Conservation (phyloP, 2,329 filamentous ascomycete species). For the Fusarium redolens region DNA sequence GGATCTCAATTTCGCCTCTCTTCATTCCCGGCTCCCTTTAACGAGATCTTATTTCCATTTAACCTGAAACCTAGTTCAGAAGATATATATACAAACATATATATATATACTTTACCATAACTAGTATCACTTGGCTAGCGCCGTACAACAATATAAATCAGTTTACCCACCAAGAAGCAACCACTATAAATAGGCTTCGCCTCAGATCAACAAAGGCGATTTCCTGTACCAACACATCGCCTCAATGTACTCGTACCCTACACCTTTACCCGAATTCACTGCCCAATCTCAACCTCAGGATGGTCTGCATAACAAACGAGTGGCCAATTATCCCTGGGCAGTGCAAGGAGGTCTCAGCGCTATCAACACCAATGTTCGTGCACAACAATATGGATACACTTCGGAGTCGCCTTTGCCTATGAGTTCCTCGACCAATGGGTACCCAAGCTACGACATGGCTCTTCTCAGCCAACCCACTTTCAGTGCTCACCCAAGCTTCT, state of each 20-base stretch:
- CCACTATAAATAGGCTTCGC: constrained; percentile 8
- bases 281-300: constrained; percentile 9
- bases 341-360: constrained; percentile 5
- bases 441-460: not conserved
- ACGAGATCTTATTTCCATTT: constrained; percentile 3
- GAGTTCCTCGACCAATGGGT: constrained; percentile 7
- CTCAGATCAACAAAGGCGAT: constrained; percentile 8
- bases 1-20: constrained; percentile 2
- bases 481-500: not conserved
- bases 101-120: not conserved
- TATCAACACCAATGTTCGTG: constrained; percentile 10
- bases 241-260: constrained; percentile 19
- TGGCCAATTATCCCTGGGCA: constrained; percentile 15
- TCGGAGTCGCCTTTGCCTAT: constrained; percentile 8
- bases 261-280: constrained; percentile 4
- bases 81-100: not conserved
- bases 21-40: constrained; percentile 4
- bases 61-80: not conserved
- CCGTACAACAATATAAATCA: constrained; percentile 1
- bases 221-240: constrained; percentile 8
- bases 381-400: constrained; percentile 6
- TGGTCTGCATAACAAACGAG: not conserved
- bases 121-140: not conserved
- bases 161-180: not conserved
- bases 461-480: not conserved